These are phyloP conservation scores for Kockiozyma suomiensis DNA, from an alignment of 805 yeast genomes.

Conservation along the genomic window DNA sequence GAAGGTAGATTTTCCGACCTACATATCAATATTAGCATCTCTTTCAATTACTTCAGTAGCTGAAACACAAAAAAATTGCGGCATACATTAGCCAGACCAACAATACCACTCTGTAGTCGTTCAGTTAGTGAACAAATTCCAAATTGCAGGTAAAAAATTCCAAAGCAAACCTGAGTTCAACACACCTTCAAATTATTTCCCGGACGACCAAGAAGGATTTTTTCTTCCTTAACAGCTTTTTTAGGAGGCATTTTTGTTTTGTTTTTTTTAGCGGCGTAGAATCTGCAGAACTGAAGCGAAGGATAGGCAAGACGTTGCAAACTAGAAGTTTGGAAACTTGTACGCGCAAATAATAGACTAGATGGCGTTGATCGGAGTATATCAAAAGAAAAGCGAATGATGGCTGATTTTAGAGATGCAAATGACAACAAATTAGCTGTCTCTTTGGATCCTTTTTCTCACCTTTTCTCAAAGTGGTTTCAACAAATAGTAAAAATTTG, in stretches of 20 bases:
- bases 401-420: neutral
- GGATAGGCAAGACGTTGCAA: neutral
- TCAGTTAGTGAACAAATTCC: too few species aligned
- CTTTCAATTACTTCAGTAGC: too few species aligned
- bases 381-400: neutral
- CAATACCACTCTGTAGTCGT: slow-evolving; percentile 71
- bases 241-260: slow-evolving; percentile 68
- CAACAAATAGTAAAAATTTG: slow-evolving; percentile 3
- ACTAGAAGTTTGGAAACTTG: neutral
- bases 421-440: neutral
- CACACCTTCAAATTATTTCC: slow-evolving; percentile 63
- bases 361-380: neutral
- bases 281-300: slow-evolving; percentile 3
- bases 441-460: neutral
- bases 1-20: slow-evolving; percentile 93
- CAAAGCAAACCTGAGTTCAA: neutral
- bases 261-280: slow-evolving; percentile 23
- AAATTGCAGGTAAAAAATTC: too few species aligned
- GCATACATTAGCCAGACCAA: slow-evolving; percentile 74
- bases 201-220: slow-evolving; percentile 81
- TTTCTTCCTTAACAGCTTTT: slow-evolving; percentile 68
- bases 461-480: neutral
- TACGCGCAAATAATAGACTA: slow-evolving; percentile 2
- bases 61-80: neutral
- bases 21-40: neutral